A percentile compares a stretch with the other conserved stretches of the same genome.
phyloP scores from a whole-genome alignment of 192 early-diverging fungal species.

The Glomus cerebriforme region DNA sequence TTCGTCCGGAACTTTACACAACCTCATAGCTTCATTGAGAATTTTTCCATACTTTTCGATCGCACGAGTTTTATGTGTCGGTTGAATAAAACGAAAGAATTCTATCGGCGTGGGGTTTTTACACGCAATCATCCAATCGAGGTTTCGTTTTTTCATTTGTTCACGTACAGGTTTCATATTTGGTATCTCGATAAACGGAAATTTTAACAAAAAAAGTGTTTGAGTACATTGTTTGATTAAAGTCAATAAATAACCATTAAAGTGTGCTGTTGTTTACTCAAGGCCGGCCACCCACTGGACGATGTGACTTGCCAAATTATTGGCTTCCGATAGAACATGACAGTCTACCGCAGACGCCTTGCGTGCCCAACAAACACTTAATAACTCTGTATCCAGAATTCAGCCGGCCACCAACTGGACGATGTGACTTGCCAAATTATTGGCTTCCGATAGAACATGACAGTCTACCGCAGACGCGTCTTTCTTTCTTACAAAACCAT shows the following conservation, averaged over 20 bases:
- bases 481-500: constrained; percentile 20
- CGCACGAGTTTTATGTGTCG: constrained; percentile 26
- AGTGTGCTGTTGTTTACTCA: constrained; percentile 26
- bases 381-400: constrained; percentile 12
- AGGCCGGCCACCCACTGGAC: constrained; percentile 29
- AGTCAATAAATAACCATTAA: not conserved
- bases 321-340: constrained; percentile 32
- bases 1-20: constrained; percentile 12
- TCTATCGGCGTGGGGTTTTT: constrained; percentile 21
- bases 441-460: constrained; percentile 30
- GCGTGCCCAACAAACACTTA: not conserved
- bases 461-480: constrained; percentile 28
- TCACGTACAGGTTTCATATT: not conserved
- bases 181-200: not conserved
- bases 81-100: constrained; percentile 19
- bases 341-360: constrained; percentile 29
- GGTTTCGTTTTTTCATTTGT: not conserved
- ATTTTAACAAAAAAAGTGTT: constrained; percentile 3
- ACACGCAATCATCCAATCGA: constrained; percentile 20
- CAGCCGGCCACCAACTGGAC: constrained; percentile 31
- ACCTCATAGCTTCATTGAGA: not conserved
- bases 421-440: constrained; percentile 30
- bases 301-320: constrained; percentile 28
- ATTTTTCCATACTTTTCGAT: constrained; percentile 13
- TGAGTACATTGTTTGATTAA: not conserved